Percentiles rank a stretch among this genome's conserved stretches.
phyloP scores from a whole-genome alignment of 176 grass and related monocot species.

The Poa annua region DNA sequence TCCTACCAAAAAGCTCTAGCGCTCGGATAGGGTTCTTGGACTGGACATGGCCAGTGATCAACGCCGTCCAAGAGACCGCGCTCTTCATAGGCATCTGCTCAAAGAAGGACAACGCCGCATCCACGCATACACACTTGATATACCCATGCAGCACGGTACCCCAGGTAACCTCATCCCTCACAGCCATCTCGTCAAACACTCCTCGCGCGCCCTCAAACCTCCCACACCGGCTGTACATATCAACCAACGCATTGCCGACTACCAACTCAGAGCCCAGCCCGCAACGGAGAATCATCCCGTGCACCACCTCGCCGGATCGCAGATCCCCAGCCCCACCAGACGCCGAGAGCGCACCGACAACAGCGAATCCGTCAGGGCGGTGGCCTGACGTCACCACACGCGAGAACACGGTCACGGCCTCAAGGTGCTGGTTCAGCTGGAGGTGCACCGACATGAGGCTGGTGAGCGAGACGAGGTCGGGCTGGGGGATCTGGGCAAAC shows the following conservation, averaged over 20 bases:
- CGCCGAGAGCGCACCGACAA: slow-evolving; percentile 49
- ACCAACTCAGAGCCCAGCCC: slow-evolving; percentile 46
- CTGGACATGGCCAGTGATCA: slow-evolving; percentile 68
- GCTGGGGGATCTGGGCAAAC: slow-evolving; percentile 57
- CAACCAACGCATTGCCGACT: slow-evolving; percentile 57
- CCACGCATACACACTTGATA: slow-evolving; percentile 46
- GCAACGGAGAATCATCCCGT: slow-evolving; percentile 41
- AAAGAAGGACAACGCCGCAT: slow-evolving; percentile 51
- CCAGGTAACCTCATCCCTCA: slow-evolving; percentile 60
- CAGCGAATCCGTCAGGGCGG: slow-evolving; percentile 50
- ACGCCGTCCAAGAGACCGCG: slow-evolving; percentile 53
- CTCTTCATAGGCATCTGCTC: slow-evolving; percentile 48
- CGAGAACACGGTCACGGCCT: slow-evolving; percentile 50
- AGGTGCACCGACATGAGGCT: slow-evolving; percentile 63
- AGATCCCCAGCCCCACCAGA: slow-evolving; percentile 9
- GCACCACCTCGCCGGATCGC: slow-evolving; percentile 21
- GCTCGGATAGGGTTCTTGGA: slow-evolving; percentile 51
- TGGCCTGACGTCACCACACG: neutral
- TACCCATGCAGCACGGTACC: slow-evolving; percentile 63
- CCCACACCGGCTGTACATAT: slow-evolving; percentile 62
- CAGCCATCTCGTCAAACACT: slow-evolving; percentile 49
- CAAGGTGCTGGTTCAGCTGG: slow-evolving; percentile 22
- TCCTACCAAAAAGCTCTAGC: slow-evolving; percentile 62
- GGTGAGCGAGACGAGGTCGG: slow-evolving; percentile 62
- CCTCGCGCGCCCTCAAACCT: slow-evolving; percentile 10